Conservation (phyloP, 345 rosid species). For the Lumnitzera littorea region DNA sequence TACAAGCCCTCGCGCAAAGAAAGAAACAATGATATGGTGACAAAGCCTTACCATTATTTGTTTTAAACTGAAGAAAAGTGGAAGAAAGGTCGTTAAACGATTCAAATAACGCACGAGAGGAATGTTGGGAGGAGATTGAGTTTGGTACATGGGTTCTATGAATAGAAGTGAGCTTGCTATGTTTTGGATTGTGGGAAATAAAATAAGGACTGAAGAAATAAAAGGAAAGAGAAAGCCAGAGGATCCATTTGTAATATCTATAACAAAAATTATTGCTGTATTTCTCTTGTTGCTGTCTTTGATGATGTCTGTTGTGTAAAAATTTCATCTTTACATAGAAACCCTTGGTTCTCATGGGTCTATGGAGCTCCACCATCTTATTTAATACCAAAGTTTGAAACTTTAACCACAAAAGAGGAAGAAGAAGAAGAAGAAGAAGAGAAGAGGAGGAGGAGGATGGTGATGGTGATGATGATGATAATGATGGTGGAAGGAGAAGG, state of each 20-base stretch:
- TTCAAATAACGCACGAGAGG: conserved; percentile 69
- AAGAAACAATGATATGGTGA: not conserved
- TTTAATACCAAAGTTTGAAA: conserved; percentile 16
- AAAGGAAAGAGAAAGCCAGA: conserved; percentile 62
- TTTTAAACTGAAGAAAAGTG: not conserved
- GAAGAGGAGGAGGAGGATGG: not conserved
- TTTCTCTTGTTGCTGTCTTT: conserved; percentile 15
- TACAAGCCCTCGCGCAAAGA: not conserved
- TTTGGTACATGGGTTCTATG: conserved; percentile 25
- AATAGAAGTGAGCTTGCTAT: conserved; percentile 27
- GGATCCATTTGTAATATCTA: conserved; percentile 74
- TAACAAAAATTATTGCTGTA: conserved; percentile 23
- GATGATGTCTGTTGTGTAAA: conserved; percentile 18
- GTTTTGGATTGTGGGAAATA: conserved; percentile 31
- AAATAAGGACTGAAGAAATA: conserved; percentile 71
- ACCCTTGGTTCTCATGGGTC: conserved; percentile 31
- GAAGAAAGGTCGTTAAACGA: conserved; percentile 19
- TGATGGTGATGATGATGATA: not conserved
- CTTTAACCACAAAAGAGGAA: not conserved
- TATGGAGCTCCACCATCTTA: conserved; percentile 35
- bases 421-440: not conserved
- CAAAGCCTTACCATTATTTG: conserved; percentile 24
- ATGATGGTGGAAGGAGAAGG: conserved; percentile 6
- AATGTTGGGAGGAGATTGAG: conserved; percentile 29
- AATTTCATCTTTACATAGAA: conserved; percentile 48